These are phyloP conservation scores for Salix brachista DNA, from an alignment of 345 rosid genomes.

Conservation along the genomic window DNA sequence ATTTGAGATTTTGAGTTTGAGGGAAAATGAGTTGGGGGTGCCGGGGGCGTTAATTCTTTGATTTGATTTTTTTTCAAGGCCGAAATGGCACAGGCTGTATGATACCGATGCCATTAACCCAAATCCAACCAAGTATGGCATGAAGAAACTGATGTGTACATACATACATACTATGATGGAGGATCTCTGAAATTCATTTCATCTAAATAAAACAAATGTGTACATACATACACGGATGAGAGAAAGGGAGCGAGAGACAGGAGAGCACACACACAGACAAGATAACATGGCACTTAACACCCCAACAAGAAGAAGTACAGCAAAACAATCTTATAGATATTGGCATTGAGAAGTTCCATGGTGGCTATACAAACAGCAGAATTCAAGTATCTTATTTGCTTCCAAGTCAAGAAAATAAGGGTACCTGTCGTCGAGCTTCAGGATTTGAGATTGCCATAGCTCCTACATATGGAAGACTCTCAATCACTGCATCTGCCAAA, in stretches of 20 bases:
- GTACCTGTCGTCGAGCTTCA: slow-evolving; percentile 91
- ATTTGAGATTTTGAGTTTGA: no score
- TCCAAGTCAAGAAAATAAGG: neutral
- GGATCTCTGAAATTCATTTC: neutral
- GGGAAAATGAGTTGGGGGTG: no score
- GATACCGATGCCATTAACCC: no score
- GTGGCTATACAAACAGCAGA: neutral
- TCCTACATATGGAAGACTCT: slow-evolving; percentile 96
- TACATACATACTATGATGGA: neutral
- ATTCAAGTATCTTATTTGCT: neutral
- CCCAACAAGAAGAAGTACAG: neutral
- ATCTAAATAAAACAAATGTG: neutral
- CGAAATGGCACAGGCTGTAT: no score
- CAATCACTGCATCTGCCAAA: slow-evolving; percentile 96
- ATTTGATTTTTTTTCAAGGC: no score
- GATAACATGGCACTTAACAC: neutral
- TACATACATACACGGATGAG: neutral
- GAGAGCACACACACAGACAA: neutral
- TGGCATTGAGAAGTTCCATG: neutral
- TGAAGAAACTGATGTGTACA: no score
- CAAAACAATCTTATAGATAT: neutral
- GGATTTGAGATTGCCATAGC: slow-evolving; percentile 97
- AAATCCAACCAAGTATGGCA: no score
- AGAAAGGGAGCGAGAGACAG: neutral
- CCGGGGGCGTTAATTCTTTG: no score